A percentile compares a stretch with the other conserved stretches of the same genome.
These are phyloP conservation scores for Endoconidiophora polonica DNA, from an alignment of 2,329 filamentous ascomycete genomes.

Conservation along the genomic window DNA sequence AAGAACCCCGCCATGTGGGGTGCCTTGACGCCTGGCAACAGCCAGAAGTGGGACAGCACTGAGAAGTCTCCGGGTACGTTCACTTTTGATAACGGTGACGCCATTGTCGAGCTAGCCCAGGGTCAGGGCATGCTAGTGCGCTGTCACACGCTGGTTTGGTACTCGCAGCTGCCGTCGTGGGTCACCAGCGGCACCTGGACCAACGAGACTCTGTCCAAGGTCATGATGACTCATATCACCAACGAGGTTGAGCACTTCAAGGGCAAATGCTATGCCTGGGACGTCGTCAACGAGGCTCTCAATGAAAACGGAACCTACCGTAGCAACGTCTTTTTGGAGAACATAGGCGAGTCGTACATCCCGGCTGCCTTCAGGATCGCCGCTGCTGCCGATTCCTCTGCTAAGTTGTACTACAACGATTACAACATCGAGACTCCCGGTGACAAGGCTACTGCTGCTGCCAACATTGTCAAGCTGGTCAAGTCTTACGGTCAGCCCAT, in stretches of 20 bases:
- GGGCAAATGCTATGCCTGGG: constrained; percentile 45
- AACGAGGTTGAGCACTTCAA: constrained; percentile 40
- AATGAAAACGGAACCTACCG: constrained; percentile 39
- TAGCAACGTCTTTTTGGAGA: constrained; percentile 34
- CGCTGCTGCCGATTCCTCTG: constrained; percentile 33
- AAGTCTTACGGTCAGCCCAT: constrained; percentile 36
- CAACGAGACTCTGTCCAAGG: constrained; percentile 35
- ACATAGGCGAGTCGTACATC: constrained; percentile 40
- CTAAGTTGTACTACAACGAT: constrained; percentile 40
- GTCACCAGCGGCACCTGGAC: constrained; percentile 30
- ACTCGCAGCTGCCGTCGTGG: constrained; percentile 28
- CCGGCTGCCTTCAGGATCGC: constrained; percentile 40
- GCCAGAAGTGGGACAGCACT: constrained; percentile 42
- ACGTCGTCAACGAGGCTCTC: constrained; percentile 48
- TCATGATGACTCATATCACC: constrained; percentile 38
- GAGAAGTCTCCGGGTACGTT: constrained; percentile 42
- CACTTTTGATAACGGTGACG: constrained; percentile 42
- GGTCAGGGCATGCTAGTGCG: constrained; percentile 31
- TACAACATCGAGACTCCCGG: constrained; percentile 43
- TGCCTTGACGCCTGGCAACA: constrained; percentile 43
- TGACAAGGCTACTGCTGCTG: constrained; percentile 28
- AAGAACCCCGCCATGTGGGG: constrained; percentile 40
- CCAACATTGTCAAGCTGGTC: constrained; percentile 29
- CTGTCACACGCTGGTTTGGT: constrained; percentile 38
- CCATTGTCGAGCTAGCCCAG: constrained; percentile 27